Evolutionary conservation across 495 filamentous ascomycete genomes (phyloP).

Genomic region (Jackrogersella multiformis): DNA sequence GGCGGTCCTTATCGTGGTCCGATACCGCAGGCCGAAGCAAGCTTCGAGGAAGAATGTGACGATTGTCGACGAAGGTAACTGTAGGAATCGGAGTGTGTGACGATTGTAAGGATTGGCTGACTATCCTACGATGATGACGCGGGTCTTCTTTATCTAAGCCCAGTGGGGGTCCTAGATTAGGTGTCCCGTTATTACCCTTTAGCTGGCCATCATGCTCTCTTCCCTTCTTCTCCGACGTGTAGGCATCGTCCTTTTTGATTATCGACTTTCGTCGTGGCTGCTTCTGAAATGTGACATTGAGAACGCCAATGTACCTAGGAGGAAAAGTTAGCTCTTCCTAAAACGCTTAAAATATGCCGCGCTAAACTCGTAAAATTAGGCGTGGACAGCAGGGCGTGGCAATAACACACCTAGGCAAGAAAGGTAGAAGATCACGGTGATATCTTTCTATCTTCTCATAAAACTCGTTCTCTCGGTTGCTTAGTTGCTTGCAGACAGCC

Average conservation of each 20-base stretch:
- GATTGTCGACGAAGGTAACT: slow-evolving; percentile 94
- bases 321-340: slow-evolving; percentile 30
- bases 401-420: slow-evolving; percentile 84
- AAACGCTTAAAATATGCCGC: not conserved
- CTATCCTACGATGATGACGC: slow-evolving; percentile 64
- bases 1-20: slow-evolving; percentile 37
- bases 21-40: slow-evolving; percentile 62
- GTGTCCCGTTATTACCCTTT: slow-evolving; percentile 33
- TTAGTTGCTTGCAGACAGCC: slow-evolving; percentile 97
- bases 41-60: slow-evolving; percentile 91
- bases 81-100: slow-evolving; percentile 72
- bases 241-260: slow-evolving; percentile 55
- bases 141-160: slow-evolving; percentile 39
- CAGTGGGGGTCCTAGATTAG: slow-evolving; percentile 11
- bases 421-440: slow-evolving; percentile 88
- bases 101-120: slow-evolving; percentile 77
- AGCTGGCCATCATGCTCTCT: slow-evolving; percentile 34
- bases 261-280: slow-evolving; percentile 72
- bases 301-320: slow-evolving; percentile 89
- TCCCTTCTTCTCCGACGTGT: slow-evolving; percentile 34
- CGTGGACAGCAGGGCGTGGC: slow-evolving; percentile 23
- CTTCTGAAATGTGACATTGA: slow-evolving; percentile 97
- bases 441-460: slow-evolving; percentile 93
- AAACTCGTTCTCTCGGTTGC: slow-evolving; percentile 97
- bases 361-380: not conserved